These are phyloP conservation scores for Cephalotrichum gorgonifer DNA, from an alignment of 2,329 filamentous ascomycete genomes.

Conservation along the genomic window DNA sequence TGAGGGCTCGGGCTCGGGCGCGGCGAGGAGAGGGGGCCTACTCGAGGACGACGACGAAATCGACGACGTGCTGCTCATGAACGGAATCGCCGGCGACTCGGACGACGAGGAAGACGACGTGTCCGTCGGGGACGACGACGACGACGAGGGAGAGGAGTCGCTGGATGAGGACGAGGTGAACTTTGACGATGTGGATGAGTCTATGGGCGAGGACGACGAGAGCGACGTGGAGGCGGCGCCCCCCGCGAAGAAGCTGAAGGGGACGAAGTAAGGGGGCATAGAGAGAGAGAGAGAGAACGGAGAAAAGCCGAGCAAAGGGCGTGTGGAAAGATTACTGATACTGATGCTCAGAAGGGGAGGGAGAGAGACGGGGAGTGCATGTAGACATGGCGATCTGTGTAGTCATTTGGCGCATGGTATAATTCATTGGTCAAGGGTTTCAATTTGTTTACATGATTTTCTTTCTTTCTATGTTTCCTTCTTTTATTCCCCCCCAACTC, in stretches of 20 bases:
- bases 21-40: constrained; percentile 22
- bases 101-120: constrained; percentile 47
- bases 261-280: no score
- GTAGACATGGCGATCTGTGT: not conserved
- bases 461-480: no score
- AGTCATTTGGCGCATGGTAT: not conserved
- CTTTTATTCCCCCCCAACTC: no score
- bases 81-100: constrained; percentile 46
- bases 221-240: constrained; percentile 38
- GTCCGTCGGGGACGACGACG: constrained; percentile 26
- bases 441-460: no score
- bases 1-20: constrained; percentile 24
- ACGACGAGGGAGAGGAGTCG: constrained; percentile 34
- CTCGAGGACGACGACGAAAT: constrained; percentile 42
- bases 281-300: constrained; percentile 18
- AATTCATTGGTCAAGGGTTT: not conserved
- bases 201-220: constrained; percentile 44
- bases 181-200: constrained; percentile 46
- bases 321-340: not conserved
- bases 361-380: not conserved
- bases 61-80: constrained; percentile 46
- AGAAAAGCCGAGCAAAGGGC: not conserved
- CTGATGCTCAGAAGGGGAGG: no score
- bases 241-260: constrained; percentile 30
- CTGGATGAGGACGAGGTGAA: constrained; percentile 50